These are phyloP conservation scores for Saccharomyces eubayanus DNA, from an alignment of 805 yeast species.

Conservation along the genomic window DNA sequence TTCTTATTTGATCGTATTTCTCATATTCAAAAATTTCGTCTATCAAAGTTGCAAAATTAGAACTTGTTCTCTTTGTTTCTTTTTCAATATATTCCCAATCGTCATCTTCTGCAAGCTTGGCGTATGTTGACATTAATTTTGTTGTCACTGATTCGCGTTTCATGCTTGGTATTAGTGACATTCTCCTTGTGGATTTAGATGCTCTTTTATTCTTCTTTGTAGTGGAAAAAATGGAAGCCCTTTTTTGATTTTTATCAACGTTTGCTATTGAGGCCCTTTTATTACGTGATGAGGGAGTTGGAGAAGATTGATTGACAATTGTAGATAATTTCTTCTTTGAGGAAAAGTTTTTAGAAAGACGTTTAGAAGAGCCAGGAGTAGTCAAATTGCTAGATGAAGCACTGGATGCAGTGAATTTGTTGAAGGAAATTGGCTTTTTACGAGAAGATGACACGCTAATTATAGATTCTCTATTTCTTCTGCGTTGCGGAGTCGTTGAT, in stretches of 20 bases:
- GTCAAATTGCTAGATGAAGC: conserved; percentile 15
- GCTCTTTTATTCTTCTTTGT: conserved; percentile 11
- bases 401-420: conserved; percentile 18
- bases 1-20: conserved; percentile 49
- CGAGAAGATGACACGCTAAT: conserved; percentile 43
- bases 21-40: conserved; percentile 72
- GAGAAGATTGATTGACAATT: conserved; percentile 16
- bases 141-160: conserved; percentile 68
- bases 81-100: conserved; percentile 65
- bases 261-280: conserved; percentile 22
- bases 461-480: conserved; percentile 34
- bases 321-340: conserved; percentile 24
- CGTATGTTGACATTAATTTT: conserved; percentile 62
- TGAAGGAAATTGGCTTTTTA: conserved; percentile 42
- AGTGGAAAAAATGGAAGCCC: neutral
- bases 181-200: conserved; percentile 29
- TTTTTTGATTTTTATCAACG: conserved; percentile 11
- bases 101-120: conserved; percentile 54
- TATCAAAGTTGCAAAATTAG: conserved; percentile 69
- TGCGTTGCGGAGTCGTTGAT: conserved; percentile 26
- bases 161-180: conserved; percentile 34
- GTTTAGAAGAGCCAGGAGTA: conserved; percentile 17
- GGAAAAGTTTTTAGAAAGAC: conserved; percentile 21
- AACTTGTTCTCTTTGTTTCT: conserved; percentile 67
- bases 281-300: conserved; percentile 26